Percentiles rank a stretch among this genome's conserved stretches.
These are phyloP conservation scores for Solanum lycopersicoides DNA, from an alignment of 257 asterid species.

Conservation along the genomic window DNA sequence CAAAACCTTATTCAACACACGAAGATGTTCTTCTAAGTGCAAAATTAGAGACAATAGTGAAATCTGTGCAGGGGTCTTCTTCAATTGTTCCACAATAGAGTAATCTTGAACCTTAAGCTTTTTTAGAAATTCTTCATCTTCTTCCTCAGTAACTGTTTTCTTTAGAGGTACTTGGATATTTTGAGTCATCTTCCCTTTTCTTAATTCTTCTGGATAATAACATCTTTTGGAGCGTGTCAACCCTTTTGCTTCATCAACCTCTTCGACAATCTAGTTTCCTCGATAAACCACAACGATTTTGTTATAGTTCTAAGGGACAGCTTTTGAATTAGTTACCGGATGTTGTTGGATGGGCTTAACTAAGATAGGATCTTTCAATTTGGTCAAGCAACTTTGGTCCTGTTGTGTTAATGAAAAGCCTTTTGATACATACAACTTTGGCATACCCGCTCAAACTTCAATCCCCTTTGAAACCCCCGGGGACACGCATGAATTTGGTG, in stretches of 20 bases:
- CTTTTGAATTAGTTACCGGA: neutral
- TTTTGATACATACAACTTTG: neutral
- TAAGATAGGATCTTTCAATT: neutral
- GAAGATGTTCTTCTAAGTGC: no score
- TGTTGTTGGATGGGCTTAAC: neutral
- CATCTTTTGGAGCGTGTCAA: neutral
- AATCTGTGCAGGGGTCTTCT: neutral
- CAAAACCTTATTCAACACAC: no score
- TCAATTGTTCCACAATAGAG: neutral
- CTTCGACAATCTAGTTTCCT: neutral
- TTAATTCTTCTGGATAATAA: neutral
- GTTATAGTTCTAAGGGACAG: neutral
- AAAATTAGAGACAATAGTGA: neutral
- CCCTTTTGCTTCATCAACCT: neutral
- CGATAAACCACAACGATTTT: neutral
- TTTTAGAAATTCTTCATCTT: no score
- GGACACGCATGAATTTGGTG: neutral
- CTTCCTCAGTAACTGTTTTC: neutral
- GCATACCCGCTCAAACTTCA: rapidly evolving
- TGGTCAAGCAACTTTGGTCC: neutral
- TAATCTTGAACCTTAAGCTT: neutral
- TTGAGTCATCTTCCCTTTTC: neutral
- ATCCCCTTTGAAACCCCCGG: rapidly evolving
- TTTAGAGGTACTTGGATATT: neutral
- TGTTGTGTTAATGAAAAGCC: neutral